These are phyloP conservation scores for Myrmaecium sp. DNA, from an alignment of 2,329 filamentous ascomycete genomes.

Conservation along the genomic window DNA sequence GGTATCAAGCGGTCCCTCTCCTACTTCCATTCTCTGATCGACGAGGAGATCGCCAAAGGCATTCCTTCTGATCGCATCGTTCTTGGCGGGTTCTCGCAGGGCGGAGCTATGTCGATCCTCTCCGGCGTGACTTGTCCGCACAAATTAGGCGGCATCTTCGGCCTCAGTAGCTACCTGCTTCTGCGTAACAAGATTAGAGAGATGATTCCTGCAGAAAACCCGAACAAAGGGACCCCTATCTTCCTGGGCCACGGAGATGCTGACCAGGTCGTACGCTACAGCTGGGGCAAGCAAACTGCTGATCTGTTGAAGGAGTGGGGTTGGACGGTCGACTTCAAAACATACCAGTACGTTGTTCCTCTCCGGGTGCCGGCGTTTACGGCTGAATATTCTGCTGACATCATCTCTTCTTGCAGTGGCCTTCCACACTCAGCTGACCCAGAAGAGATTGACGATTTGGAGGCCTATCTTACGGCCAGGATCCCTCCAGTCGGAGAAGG, in stretches of 20 bases:
- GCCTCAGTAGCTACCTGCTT: constrained; percentile 66
- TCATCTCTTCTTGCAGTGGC: constrained; percentile 31
- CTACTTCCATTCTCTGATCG: constrained; percentile 66
- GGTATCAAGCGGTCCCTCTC: constrained; percentile 58
- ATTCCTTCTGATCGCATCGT: constrained; percentile 73
- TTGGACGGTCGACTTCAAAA: constrained; percentile 57
- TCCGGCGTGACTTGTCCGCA: constrained; percentile 55
- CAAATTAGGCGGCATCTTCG: constrained; percentile 78
- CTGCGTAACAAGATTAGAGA: constrained; percentile 47
- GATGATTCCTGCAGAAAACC: constrained; percentile 23
- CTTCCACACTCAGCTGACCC: constrained; percentile 62
- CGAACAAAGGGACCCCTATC: constrained; percentile 63
- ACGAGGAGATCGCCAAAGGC: constrained; percentile 61
- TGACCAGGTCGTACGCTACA: constrained; percentile 55
- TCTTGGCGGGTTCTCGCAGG: constrained; percentile 71
- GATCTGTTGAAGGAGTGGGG: constrained; percentile 52
- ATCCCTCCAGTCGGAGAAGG: constrained; percentile 31
- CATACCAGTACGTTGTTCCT: constrained; percentile 45
- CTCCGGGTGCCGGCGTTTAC: constrained; percentile 1
- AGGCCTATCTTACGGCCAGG: constrained; percentile 39
- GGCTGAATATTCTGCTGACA: too few relatives aligned
- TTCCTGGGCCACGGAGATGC: constrained; percentile 77
- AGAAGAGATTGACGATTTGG: constrained; percentile 68
- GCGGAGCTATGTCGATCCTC: constrained; percentile 74
- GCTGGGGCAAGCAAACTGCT: constrained; percentile 51